Percentiles rank a stretch among this genome's conserved stretches.
Conservation (phyloP, 306 rosid genomes). For the Dalbergia oliveri region DNA sequence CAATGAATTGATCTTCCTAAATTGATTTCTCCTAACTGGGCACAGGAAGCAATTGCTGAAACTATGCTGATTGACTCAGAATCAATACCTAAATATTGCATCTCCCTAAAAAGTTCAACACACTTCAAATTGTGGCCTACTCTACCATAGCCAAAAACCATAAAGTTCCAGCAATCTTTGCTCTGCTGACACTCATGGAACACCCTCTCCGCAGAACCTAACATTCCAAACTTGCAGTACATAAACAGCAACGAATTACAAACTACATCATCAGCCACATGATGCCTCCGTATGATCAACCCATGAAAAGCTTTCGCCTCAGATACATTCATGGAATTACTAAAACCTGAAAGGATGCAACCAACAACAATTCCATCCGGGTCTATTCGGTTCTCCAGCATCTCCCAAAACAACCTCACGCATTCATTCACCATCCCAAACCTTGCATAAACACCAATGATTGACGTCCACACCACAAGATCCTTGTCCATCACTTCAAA, state of each 20-base stretch:
- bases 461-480: conserved; percentile 72
- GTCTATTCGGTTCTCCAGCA: conserved; percentile 54
- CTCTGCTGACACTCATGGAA: conserved; percentile 45
- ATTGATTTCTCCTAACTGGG: conserved; percentile 52
- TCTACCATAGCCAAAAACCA: conserved; percentile 67
- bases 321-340: conserved; percentile 51
- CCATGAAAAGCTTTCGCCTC: conserved; percentile 81
- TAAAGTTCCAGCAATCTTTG: conserved; percentile 63
- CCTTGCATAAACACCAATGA: conserved; percentile 72
- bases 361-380: conserved; percentile 74
- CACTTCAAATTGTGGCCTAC: conserved; percentile 55
- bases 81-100: conserved; percentile 56
- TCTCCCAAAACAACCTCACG: conserved; percentile 59
- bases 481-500: conserved; percentile 61
- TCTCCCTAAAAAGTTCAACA: conserved; percentile 64
- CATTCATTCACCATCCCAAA: conserved; percentile 66
- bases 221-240: conserved; percentile 79
- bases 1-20: conserved; percentile 76
- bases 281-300: conserved; percentile 53
- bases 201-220: conserved; percentile 66
- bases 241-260: conserved; percentile 63
- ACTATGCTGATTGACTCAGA: conserved; percentile 58
- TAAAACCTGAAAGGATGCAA: conserved; percentile 72
- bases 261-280: conserved; percentile 49
- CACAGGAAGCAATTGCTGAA: conserved; percentile 70